Percentiles rank a stretch among this genome's conserved stretches.
phyloP scores from a whole-genome alignment of 2,329 filamentous ascomycete species.

The Sclerotinia trifoliorum region DNA sequence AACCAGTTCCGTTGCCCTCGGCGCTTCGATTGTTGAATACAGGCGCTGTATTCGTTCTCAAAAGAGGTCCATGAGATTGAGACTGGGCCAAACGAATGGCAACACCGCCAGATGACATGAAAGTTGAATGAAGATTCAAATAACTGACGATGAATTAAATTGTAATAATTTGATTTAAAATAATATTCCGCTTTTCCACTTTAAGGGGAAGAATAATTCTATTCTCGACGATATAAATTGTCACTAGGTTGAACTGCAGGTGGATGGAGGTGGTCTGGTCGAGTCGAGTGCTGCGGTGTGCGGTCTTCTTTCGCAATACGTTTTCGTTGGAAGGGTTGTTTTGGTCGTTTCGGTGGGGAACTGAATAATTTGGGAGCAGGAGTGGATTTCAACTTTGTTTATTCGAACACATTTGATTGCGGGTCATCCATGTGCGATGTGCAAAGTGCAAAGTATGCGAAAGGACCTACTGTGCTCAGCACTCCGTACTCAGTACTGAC shows the following conservation, averaged over 20 bases:
- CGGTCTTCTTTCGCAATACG: slow-evolving; percentile 15
- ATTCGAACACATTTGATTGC: slow-evolving; percentile 14
- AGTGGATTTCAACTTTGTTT: slow-evolving; percentile 2
- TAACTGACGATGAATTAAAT: slow-evolving; percentile 16
- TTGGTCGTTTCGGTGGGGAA: slow-evolving; percentile 16
- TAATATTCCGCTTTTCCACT: slow-evolving; percentile 15
- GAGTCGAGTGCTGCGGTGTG: slow-evolving; percentile 16
- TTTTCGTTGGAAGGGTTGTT: slow-evolving; percentile 12
- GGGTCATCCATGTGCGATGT: not conserved
- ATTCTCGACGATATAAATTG: slow-evolving; percentile 8
- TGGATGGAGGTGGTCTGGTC: slow-evolving; percentile 8
- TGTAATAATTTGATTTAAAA: slow-evolving; percentile 9
- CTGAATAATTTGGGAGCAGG: slow-evolving; percentile 6
- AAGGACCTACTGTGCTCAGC: not conserved
- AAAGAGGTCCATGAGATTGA: slow-evolving; percentile 39
- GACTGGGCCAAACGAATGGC: slow-evolving; percentile 37
- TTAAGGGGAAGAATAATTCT: slow-evolving; percentile 7
- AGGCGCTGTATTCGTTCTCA: slow-evolving; percentile 39
- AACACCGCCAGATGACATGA: slow-evolving; percentile 38
- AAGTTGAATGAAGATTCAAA: slow-evolving; percentile 11
- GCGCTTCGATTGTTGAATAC: slow-evolving; percentile 32
- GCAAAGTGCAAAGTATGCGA: not conserved
- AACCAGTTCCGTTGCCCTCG: slow-evolving; percentile 29
- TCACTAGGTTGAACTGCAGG: slow-evolving; percentile 3
- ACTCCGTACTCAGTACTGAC: too few species aligned